These are phyloP conservation scores for Sodiomyces alkalinus DNA, from an alignment of 2,329 filamentous ascomycete species.

Conservation along the genomic window DNA sequence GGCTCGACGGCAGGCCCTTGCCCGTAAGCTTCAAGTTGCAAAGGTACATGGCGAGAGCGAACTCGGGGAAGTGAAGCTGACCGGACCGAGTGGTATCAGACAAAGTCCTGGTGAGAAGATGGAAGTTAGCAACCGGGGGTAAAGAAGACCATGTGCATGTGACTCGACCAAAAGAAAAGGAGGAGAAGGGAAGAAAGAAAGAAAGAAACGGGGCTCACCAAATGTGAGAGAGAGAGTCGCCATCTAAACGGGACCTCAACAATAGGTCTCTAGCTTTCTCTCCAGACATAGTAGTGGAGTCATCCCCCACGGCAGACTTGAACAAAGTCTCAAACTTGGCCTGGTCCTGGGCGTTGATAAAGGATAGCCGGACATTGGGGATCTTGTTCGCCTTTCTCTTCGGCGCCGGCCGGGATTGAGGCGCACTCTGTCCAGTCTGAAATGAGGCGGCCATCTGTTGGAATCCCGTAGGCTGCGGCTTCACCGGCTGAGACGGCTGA, in stretches of 20 bases:
- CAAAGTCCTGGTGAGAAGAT: conserved; percentile 47
- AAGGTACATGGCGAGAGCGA: conserved; percentile 94
- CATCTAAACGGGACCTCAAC: conserved; percentile 73
- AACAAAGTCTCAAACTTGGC: conserved; percentile 96
- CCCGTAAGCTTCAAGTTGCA: conserved; percentile 88
- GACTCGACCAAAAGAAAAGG: too few species aligned
- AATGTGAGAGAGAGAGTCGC: conserved; percentile 79
- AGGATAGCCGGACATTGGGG: conserved; percentile 84
- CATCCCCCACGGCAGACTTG: conserved; percentile 81
- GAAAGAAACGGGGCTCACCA: too few species aligned
- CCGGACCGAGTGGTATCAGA: conserved; percentile 94
- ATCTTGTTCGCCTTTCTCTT: conserved; percentile 56
- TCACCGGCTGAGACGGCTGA: conserved; percentile 36
- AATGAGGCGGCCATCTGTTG: conserved; percentile 53
- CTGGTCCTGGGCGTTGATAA: conserved; percentile 90
- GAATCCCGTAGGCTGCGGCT: conserved; percentile 52
- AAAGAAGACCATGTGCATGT: too few species aligned
- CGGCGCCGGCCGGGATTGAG: conserved; percentile 20
- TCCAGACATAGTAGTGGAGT: conserved; percentile 72
- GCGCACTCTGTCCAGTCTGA: conserved; percentile 34
- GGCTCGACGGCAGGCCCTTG: conserved; percentile 55
- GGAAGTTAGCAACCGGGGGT: too few species aligned
- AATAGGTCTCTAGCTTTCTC: conserved; percentile 87
- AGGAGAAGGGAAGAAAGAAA: too few species aligned
- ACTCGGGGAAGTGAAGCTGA: conserved; percentile 92